phyloP scores from a whole-genome alignment of 345 rosid genomes.

The Brassica carinata region DNA sequence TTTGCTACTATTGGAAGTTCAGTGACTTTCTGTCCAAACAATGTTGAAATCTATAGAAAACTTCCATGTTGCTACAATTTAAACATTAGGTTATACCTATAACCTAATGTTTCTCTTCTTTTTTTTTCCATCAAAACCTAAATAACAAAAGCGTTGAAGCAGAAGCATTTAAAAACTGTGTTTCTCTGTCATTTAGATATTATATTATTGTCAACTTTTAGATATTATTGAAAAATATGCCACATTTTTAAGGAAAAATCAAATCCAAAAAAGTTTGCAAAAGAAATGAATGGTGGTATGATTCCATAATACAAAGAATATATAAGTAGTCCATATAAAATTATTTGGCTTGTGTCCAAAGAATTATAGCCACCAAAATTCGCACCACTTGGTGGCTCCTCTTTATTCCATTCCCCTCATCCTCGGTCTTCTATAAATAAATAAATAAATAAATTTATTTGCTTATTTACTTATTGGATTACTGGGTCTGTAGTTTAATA shows the following conservation, averaged over 20 bases:
- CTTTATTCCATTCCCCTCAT: slow-evolving; percentile 44
- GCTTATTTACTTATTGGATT: neutral
- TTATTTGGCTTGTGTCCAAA: slow-evolving; percentile 7
- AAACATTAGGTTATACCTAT: neutral
- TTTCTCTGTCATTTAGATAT: slow-evolving; percentile 1
- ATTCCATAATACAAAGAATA: slow-evolving; percentile 30
- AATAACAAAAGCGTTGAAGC: slow-evolving; percentile 5
- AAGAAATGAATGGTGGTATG: slow-evolving; percentile 30
- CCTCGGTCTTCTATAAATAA: neutral
- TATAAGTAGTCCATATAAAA: slow-evolving; percentile 2
- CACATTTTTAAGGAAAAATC: slow-evolving; percentile 27
- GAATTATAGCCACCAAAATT: slow-evolving; percentile 49
- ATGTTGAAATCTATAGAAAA: slow-evolving; percentile 19
- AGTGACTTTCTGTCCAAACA: neutral
- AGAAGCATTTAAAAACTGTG: neutral
- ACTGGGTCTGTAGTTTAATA: neutral
- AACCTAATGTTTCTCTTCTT: neutral
- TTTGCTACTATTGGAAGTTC: slow-evolving; percentile 11
- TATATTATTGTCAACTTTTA: neutral
- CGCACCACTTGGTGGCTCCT: slow-evolving; percentile 39
- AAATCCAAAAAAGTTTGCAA: slow-evolving; percentile 14
- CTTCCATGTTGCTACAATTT: slow-evolving; percentile 22
- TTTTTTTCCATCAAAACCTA: neutral
- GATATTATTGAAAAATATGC: slow-evolving; percentile 10
- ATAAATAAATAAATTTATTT: neutral